Evolutionary conservation across 2,329 filamentous ascomycete species (phyloP), one percentile per base, ranked within the genome.

Genomic region (Orbilia brochopaga): DNA sequence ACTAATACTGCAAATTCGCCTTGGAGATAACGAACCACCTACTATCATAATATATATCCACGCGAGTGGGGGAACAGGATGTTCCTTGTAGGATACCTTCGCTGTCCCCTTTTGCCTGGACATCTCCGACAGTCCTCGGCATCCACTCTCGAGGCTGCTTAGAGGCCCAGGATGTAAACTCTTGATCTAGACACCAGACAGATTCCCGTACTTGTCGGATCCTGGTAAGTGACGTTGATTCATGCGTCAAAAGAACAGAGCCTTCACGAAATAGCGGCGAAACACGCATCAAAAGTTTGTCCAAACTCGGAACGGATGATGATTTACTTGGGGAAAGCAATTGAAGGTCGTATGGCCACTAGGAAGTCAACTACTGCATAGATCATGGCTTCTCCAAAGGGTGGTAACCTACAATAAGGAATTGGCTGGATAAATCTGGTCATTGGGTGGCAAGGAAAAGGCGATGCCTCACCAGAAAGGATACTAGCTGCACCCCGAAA

Each of bases 401-500:
- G n/a, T n/a, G n/a, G n/a, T n/a, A n/a, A n/a, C n/a, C n/a, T n/a
- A n/a, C n/a, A n/a, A n/a, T n/a, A n/a, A n/a, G n/a, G n/a, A n/a
- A 13, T 24, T 19, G 7, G 40, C 8, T 24, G n/a, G 21, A 24
- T 24, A 44, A n/a, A 60, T 50, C 42, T 17, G 6, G 37, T 23
- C 2, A 19, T 51, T 1, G 56, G 56, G n/a, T 51, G 44, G 15
- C 50, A 23, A 40, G 24, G 13, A 50, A 51, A 51, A 7, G n/a
- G 56, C 1, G 56, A 51, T 21, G 17, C n/a, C 2, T 44, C 23
- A 19, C 27, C 40, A 11, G 44, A 60, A 1, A 60, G 27, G 37
- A 60, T 60, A n/a, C 56, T 60, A 1, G 56, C 56, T 10, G 56
- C 56, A 17, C 56, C 56, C 11, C 51, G 42, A 46, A 42, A 50